A percentile compares a stretch with the other conserved stretches of the same genome.
Conservation (phyloP, 495 filamentous ascomycete species). For the Hypoxylon cercidicola region DNA sequence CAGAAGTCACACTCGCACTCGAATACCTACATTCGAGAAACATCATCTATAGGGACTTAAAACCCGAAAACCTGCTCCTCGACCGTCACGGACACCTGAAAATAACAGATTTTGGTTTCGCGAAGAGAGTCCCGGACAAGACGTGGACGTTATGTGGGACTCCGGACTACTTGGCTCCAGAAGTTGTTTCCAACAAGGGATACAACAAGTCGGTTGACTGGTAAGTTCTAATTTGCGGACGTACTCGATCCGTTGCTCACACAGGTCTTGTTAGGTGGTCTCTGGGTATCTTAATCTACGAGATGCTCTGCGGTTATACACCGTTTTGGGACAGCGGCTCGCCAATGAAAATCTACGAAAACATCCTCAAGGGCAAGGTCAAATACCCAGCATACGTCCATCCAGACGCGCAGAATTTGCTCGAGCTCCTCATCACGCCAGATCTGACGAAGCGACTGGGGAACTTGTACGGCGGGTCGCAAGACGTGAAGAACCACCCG, state of each 20-base stretch:
- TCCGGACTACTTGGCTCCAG: conserved; percentile 97
- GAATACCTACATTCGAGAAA: conserved; percentile 95
- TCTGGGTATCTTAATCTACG: conserved; percentile 96
- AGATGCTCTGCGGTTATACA: conserved; percentile 99
- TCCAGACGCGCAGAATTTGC: conserved; percentile 90
- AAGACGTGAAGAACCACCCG: conserved; percentile 92
- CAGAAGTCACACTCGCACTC: conserved; percentile 92
- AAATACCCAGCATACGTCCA: conserved; percentile 97
- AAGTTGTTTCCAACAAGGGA: conserved; percentile 96
- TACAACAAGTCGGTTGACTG: conserved; percentile 99
- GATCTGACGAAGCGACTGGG: conserved; percentile 95
- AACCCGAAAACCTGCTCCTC: conserved; percentile 94
- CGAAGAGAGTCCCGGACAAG: conserved; percentile 97
- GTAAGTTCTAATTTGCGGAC: conserved; percentile 62
- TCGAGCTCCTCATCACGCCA: conserved; percentile 90
- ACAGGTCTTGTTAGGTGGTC: conserved; percentile 80
- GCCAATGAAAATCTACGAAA: conserved; percentile 99
- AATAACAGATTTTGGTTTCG: conserved; percentile 99
- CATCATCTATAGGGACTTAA: conserved; percentile 97
- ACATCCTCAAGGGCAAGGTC: conserved; percentile 90
- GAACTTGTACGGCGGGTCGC: conserved; percentile 90
- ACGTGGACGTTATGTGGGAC: conserved; percentile 99
- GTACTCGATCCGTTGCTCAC: conserved; percentile 16
- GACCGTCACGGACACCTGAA: conserved; percentile 97
- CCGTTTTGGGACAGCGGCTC: conserved; percentile 98